Percentiles rank a stretch among this genome's conserved stretches.
phyloP scores from a whole-genome alignment of 192 early-diverging fungal species.

The Gaertneriomyces sp. region DNA sequence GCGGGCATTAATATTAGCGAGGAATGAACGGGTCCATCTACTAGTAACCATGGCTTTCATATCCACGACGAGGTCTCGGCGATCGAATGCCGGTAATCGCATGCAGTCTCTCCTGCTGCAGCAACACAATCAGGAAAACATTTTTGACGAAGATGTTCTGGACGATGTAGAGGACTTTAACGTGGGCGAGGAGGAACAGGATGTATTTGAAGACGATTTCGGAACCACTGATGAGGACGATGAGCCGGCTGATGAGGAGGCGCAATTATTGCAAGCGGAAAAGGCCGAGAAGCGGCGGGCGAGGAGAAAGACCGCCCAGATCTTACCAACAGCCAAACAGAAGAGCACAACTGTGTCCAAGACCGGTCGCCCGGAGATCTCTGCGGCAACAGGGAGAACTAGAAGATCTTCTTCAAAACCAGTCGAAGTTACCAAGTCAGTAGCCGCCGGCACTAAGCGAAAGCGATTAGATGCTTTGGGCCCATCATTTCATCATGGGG shows the following conservation, averaged over 20 bases:
- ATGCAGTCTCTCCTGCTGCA: constrained; percentile 25
- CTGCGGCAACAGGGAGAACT: no score
- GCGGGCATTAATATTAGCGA: no score
- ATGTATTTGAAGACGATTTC: constrained; percentile 36
- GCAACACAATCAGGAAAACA: constrained; percentile 13
- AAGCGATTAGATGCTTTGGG: not conserved
- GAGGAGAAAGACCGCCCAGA: not conserved
- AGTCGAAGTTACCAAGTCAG: not conserved
- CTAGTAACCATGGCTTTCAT: constrained; percentile 6
- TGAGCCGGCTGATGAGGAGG: constrained; percentile 22
- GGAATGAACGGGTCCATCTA: no score
- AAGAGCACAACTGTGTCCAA: not conserved
- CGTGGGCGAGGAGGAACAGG: constrained; percentile 27
- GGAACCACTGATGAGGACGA: constrained; percentile 31
- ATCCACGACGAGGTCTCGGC: constrained; percentile 11
- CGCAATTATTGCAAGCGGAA: constrained; percentile 14
- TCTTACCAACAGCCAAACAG: not conserved
- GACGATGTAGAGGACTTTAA: constrained; percentile 32
- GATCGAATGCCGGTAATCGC: constrained; percentile 30
- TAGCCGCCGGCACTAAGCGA: not conserved
- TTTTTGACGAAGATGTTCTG: constrained; percentile 30
- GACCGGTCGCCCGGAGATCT: not conserved
- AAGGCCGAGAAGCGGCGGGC: constrained; percentile 4
- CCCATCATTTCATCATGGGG: not conserved
- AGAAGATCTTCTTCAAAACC: not conserved